Conservation (phyloP, 176 grass and related monocot genomes). For the Carex scoparia region DNA sequence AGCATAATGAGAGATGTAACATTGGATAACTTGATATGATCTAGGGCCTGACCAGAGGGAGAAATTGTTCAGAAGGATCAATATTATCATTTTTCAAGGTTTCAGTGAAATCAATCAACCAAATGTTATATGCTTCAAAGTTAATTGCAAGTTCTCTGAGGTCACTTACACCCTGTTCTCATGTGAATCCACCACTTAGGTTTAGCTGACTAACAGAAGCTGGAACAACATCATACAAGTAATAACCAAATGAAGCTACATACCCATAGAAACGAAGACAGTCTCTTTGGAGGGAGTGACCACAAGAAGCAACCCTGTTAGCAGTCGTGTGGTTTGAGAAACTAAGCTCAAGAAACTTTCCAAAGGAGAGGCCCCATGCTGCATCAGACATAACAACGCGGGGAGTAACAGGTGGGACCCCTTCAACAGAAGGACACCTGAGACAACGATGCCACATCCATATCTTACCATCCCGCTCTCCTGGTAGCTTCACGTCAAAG, state of each 20-base stretch:
- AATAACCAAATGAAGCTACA: conserved; percentile 17
- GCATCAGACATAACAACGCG: conserved; percentile 92
- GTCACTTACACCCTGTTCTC: not conserved
- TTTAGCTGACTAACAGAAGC: not conserved
- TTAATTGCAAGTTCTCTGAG: not conserved
- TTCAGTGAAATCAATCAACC: not conserved
- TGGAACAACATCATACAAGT: not conserved
- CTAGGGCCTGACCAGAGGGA: not conserved
- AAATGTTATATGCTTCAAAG: not conserved
- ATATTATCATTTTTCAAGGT: not conserved
- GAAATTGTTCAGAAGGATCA: not conserved
- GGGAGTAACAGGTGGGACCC: conserved; percentile 53
- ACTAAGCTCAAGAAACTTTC: conserved; percentile 97
- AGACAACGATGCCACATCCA: conserved; percentile 99
- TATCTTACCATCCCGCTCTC: conserved; percentile 77
- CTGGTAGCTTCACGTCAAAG: conserved; percentile 47
- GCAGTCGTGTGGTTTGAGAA: conserved; percentile 93
- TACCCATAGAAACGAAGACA: conserved; percentile 98
- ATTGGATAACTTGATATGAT: not conserved
- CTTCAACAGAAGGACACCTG: conserved; percentile 66
- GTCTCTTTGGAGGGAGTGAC: conserved; percentile 95
- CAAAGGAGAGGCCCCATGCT: conserved; percentile 91
- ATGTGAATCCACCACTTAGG: not conserved
- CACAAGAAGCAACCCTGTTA: conserved; percentile 85
- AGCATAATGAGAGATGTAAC: not conserved